Base-by-base conservation (phyloP, 2,329 filamentous ascomycete species). In the Penicillium carneum region DNA sequence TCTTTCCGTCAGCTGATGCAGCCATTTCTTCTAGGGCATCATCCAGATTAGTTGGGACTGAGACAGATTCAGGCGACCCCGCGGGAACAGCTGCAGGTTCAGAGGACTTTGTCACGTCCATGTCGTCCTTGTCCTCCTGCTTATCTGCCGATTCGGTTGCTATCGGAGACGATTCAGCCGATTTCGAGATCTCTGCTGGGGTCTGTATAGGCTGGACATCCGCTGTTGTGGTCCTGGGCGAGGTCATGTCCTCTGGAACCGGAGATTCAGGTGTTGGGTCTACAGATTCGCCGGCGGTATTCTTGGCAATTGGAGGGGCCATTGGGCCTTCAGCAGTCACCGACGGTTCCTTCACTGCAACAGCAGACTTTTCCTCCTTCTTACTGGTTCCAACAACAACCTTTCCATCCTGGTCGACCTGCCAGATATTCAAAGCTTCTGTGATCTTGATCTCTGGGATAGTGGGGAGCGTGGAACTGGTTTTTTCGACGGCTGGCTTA, bases 401-500 rank as follows among this genome's bases (percentile, higher is more conserved):
- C 29, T 70, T 69, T 20, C 77, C 78, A 51, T 76, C 72, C 47
- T 71, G 68, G 16, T 65, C 66, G 14, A 80, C 66, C 23, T 76
- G 71, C 77, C 77, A 80, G n/a, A 80, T 70, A 65, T 77, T 76
- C 77, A 76, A 79, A 2, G 77, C 67, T 45, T 74, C 72, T 18
- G 77, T 76, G 42, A 79, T 74, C 57, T 71, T 75, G 58, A 79
- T 69, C 58, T 79, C 75, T 2, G 77, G 74, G n/a, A 74, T 73
- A 6, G 72, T 66, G 14, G 73, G 73, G 10, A 76, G 69, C 52
- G 63, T 69, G 8, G 69, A 71, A 48, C 72, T 84, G 11, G 84
- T 82, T 33, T 88, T 86, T 26, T 90, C 87, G 23, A 78, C 81
- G 16, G 85, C 85, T 20, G 87, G 85, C 72, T 87, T 89, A 73